These are phyloP conservation scores for Phalaenopsis aphrodite DNA, from an alignment of 106 monocot genomes.

Conservation along the genomic window DNA sequence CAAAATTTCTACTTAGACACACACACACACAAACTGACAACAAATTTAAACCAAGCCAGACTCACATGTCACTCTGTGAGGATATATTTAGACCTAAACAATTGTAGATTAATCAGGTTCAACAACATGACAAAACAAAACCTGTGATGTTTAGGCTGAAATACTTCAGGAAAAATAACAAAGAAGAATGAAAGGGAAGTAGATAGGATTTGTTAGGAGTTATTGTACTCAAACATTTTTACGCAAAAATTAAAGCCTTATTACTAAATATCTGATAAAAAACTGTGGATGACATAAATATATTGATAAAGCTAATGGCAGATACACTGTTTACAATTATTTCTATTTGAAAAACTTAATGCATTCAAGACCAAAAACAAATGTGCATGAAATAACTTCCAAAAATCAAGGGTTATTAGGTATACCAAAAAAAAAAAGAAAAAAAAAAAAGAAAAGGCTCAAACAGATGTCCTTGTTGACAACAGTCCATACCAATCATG, in stretches of 20 bases:
- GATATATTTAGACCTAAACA: neutral
- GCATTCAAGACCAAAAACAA: neutral
- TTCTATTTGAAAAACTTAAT: neutral
- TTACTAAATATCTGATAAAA: neutral
- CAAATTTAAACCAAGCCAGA: neutral
- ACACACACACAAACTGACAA: neutral
- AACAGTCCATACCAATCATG: slow-evolving; percentile 67
- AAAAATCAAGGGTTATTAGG: neutral
- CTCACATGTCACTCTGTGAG: neutral
- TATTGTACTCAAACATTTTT: neutral
- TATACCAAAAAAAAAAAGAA: neutral
- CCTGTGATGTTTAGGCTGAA: neutral
- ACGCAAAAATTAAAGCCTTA: neutral
- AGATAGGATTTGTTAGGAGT: neutral
- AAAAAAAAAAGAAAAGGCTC: too few relatives aligned
- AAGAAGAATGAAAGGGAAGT: neutral
- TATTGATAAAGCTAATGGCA: neutral
- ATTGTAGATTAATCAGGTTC: neutral
- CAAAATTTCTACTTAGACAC: neutral
- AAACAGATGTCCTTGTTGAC: neutral
- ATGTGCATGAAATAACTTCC: neutral
- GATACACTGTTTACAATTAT: neutral
- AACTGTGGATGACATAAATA: neutral
- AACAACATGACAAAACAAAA: neutral
- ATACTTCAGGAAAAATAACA: neutral